Evolutionary conservation across 805 yeast genomes (phyloP).

Genomic region (Isabelozyma pseudorhagii): DNA sequence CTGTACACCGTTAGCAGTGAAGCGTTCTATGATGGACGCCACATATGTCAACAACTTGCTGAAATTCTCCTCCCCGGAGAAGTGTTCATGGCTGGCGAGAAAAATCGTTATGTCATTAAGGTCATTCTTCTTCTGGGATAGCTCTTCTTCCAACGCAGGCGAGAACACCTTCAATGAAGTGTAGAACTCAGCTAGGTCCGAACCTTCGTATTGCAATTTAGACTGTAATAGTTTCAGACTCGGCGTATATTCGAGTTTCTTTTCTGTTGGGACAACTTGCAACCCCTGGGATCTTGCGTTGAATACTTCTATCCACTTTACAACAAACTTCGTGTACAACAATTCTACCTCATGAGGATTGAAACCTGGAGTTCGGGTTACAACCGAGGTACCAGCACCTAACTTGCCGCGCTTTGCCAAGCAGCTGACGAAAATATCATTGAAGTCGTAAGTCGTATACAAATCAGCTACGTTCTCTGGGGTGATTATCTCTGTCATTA

Average conservation of each 20-base stretch:
- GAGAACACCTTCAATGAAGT: background rate
- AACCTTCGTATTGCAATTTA: background rate
- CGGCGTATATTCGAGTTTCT: background rate
- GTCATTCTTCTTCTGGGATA: background rate
- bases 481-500: constrained; percentile 25
- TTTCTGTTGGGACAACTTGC: constrained; percentile 6
- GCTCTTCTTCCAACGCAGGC: background rate
- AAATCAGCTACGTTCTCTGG: constrained; percentile 36
- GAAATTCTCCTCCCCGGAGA: constrained; percentile 5
- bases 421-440: constrained; percentile 27
- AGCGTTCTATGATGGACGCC: constrained; percentile 6
- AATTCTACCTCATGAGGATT: constrained; percentile 15
- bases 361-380: constrained; percentile 10
- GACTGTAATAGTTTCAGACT: background rate
- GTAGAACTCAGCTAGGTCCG: background rate
- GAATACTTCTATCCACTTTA: constrained; percentile 28
- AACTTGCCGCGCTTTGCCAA: constrained; percentile 26
- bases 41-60: constrained; percentile 8
- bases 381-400: constrained; percentile 20
- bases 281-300: constrained; percentile 16
- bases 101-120: background rate
- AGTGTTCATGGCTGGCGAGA: background rate
- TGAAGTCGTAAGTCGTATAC: constrained; percentile 22
- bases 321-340: constrained; percentile 23
- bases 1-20: constrained; percentile 8